Conservation (phyloP, 495 filamentous ascomycete species). For the Jackrogersella multiformis region DNA sequence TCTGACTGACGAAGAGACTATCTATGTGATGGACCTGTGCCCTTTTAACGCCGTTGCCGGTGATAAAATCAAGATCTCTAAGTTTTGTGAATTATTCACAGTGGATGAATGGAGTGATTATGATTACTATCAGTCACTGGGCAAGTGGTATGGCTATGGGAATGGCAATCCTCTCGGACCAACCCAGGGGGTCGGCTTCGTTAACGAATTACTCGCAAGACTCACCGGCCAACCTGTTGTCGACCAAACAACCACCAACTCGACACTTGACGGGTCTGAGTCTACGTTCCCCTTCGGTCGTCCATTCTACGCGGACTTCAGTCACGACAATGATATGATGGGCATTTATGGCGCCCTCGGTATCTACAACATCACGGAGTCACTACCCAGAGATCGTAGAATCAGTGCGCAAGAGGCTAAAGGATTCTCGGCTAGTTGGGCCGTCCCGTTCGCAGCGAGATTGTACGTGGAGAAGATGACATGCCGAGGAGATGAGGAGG, state of each 20-base stretch:
- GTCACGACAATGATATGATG: constrained; percentile 86
- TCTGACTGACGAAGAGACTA: constrained; percentile 65
- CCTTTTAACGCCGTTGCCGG: constrained; percentile 78
- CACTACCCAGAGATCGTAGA: constrained; percentile 56
- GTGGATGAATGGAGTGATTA: constrained; percentile 75
- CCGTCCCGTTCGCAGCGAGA: constrained; percentile 79
- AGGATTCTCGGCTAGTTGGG: constrained; percentile 76
- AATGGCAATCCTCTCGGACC: constrained; percentile 79
- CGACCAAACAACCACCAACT: constrained; percentile 76
- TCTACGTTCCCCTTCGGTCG: constrained; percentile 74
- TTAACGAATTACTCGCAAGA: constrained; percentile 85
- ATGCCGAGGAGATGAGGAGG: constrained; percentile 61
- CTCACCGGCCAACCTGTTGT: constrained; percentile 71
- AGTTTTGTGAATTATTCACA: constrained; percentile 78
- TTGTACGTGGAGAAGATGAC: constrained; percentile 87
- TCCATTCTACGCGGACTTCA: constrained; percentile 82
- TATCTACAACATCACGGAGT: constrained; percentile 69
- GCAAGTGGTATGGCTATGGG: constrained; percentile 83
- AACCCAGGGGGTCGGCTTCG: constrained; percentile 84
- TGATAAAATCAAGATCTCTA: constrained; percentile 55
- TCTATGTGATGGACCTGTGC: constrained; percentile 85
- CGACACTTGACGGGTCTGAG: constrained; percentile 69
- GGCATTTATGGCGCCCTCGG: constrained; percentile 76
- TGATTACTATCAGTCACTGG: constrained; percentile 77
- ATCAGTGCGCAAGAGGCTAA: constrained; percentile 50